phyloP scores from a whole-genome alignment of 805 yeast species.

The Saturnispora diversa region DNA sequence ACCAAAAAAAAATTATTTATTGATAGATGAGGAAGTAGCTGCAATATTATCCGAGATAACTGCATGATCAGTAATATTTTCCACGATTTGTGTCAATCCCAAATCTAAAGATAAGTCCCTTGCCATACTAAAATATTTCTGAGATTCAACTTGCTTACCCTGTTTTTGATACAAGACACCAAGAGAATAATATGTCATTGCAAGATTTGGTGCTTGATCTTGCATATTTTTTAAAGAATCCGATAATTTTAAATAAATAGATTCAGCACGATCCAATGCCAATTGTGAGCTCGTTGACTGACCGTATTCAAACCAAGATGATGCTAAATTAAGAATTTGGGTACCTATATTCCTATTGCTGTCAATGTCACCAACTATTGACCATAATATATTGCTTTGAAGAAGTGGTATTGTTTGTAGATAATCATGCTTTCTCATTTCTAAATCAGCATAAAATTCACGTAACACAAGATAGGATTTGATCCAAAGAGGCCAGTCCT shows the following conservation, averaged over 20 bases:
- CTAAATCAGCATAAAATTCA: slow-evolving; percentile 66
- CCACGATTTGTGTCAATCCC: slow-evolving; percentile 53
- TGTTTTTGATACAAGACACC: slow-evolving; percentile 71
- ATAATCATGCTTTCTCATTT: slow-evolving; percentile 39
- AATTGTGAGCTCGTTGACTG: slow-evolving; percentile 11
- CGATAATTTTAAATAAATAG: slow-evolving; percentile 19
- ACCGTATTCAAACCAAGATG: slow-evolving; percentile 21
- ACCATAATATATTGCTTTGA: slow-evolving; percentile 25
- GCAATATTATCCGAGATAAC: background rate
- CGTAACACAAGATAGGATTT: slow-evolving; percentile 73
- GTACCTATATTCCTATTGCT: slow-evolving; percentile 18
- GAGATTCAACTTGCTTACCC: slow-evolving; percentile 50
- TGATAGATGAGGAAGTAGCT: background rate
- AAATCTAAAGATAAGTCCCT: slow-evolving; percentile 60
- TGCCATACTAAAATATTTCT: slow-evolving; percentile 56
- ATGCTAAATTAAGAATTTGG: slow-evolving; percentile 23
- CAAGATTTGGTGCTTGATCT: slow-evolving; percentile 30
- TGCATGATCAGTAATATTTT: slow-evolving; percentile 56
- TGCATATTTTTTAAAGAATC: slow-evolving; percentile 8
- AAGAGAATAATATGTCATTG: slow-evolving; percentile 74
- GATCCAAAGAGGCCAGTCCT: slow-evolving; percentile 61
- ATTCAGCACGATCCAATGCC: slow-evolving; percentile 17
- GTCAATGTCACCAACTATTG: slow-evolving; percentile 17
- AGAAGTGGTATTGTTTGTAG: slow-evolving; percentile 21
- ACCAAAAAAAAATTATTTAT: background rate